phyloP scores from a whole-genome alignment of 176 grass and related monocot species.

The Canna indica region DNA sequence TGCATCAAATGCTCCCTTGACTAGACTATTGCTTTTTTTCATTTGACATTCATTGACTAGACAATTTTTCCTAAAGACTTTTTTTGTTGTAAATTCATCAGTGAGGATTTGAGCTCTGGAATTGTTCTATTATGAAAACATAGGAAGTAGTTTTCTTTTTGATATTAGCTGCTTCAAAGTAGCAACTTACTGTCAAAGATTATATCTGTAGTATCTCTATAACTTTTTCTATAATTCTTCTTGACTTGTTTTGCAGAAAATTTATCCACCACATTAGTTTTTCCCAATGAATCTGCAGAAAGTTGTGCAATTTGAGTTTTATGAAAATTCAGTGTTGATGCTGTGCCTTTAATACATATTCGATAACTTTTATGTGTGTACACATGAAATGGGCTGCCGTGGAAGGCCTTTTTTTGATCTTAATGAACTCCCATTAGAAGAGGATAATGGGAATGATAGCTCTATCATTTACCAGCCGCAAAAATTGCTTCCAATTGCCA shows the following conservation, averaged over 20 bases:
- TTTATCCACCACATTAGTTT: neutral
- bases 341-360: neutral
- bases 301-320: neutral
- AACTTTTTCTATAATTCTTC: neutral
- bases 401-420: conserved; percentile 96
- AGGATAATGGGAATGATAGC: conserved; percentile 42
- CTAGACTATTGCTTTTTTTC: too few species aligned
- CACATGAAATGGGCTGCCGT: conserved; percentile 94
- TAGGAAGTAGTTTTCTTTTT: too few species aligned
- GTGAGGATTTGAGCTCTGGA: too few species aligned
- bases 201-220: too few species aligned
- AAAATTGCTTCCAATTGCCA: conserved; percentile 53
- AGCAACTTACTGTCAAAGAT: too few species aligned
- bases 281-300: neutral
- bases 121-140: too few species aligned
- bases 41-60: too few species aligned
- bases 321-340: neutral
- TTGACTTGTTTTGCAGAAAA: neutral
- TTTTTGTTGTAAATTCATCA: too few species aligned
- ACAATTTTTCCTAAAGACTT: too few species aligned
- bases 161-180: too few species aligned
- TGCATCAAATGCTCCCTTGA: too few species aligned
- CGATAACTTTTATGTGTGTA: conserved; percentile 75
- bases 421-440: conserved; percentile 89
- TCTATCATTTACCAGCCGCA: conserved; percentile 54